Percentiles rank a stretch among this genome's conserved stretches.
Evolutionary conservation across 2,329 filamentous ascomycete genomes (phyloP).

Genomic region (Paecilomyces fulvus): DNA sequence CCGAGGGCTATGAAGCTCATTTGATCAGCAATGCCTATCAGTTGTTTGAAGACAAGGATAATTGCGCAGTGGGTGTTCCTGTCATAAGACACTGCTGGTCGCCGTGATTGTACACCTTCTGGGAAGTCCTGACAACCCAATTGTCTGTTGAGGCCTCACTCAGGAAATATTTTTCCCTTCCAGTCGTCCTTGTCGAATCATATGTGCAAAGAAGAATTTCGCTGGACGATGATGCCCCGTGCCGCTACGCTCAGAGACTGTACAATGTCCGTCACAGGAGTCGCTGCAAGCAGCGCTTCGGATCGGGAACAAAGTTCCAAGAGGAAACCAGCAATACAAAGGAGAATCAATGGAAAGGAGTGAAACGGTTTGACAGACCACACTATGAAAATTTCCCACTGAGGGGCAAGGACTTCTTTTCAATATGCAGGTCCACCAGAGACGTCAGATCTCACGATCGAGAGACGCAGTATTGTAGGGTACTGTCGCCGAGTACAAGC

Average conservation of each 20-base stretch:
- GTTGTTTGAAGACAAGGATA: not conserved
- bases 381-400: not conserved
- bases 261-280: not conserved
- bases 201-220: not conserved
- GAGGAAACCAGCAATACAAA: not conserved
- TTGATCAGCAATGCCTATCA: not conserved
- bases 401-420: not conserved
- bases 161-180: not conserved
- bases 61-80: not conserved
- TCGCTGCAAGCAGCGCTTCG: not conserved
- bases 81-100: not conserved
- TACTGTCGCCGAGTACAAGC: constrained; percentile 13
- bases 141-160: not conserved
- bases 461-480: constrained; percentile 9
- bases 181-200: not conserved
- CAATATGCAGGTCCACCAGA: not conserved
- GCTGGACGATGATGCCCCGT: not conserved
- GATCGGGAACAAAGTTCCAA: not conserved
- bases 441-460: constrained; percentile 5
- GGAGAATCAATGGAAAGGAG: not conserved
- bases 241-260: not conserved
- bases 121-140: too few relatives aligned
- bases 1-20: not conserved
- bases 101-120: not conserved
- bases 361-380: not conserved